Evolutionary conservation across 495 filamentous ascomycete species (phyloP), one percentile per base, ranked within the genome.

Genomic region (Neurospora sp.): DNA sequence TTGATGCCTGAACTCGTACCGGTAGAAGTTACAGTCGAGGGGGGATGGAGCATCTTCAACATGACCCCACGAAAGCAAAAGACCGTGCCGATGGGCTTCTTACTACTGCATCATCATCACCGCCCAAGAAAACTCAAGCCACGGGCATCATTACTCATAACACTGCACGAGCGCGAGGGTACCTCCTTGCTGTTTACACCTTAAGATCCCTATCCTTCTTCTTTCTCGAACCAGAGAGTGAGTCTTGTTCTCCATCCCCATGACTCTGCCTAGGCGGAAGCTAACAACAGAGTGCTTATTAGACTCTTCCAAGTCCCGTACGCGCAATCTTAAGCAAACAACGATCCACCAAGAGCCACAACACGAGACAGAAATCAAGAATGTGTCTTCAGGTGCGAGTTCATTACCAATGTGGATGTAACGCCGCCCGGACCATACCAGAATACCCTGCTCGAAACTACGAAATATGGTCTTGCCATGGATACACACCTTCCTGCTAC

Each of bases 141-240:
- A 5, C 9, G 7, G 3, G 9, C 0, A 48, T 21, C n/a, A 48
- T 48, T 0, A 59, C 0, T 0, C 11, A 59, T 31, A 28, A 15
- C 48, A 59, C 24, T 59, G 48, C 21, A 31, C 48, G 11, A 59
- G 0, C 48, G 21, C 48, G 42, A 59, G 21, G 0, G 21, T 15
- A 15, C 21, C 6, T 28, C 11, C 11, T 28, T 1, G 48, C 11
- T 59, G 11, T 59, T 5, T 28, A 59, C 21, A 1, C 48, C 11
- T 31, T 15, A 15, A 1, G 3, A 59, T 59, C 1, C 21, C 5
- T 54, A 15, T 0, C 0, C 5, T 28, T 15, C 0, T 28, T 28
- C 24, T 28, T 6, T 3, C 0, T 54, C 3, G 48, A 59, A 59
- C 10, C 21, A 13, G 48, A 59, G 3, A 5, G 45, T 59, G 48